Conservation (phyloP, 2,329 filamentous ascomycete genomes). For the Coniochaeta prunicola region DNA sequence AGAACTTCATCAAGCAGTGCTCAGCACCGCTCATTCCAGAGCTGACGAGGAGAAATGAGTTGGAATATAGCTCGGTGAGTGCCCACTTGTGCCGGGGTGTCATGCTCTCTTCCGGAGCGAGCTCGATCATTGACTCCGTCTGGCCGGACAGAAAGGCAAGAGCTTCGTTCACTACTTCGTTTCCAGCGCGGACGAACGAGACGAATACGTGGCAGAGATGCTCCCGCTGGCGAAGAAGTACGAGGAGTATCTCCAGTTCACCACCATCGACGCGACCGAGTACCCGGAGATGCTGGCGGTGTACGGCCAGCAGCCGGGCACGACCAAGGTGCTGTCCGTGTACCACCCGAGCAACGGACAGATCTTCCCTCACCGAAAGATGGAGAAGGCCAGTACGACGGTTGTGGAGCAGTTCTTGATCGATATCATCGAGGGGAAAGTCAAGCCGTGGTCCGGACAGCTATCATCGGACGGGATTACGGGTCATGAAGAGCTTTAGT, state of each 20-base stretch:
- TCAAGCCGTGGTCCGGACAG: slow-evolving; percentile 25
- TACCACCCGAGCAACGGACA: slow-evolving; percentile 36
- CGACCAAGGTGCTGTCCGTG: slow-evolving; percentile 29
- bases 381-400: slow-evolving; percentile 21
- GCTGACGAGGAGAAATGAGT: slow-evolving; percentile 36
- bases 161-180: slow-evolving; percentile 27
- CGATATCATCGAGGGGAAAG: slow-evolving; percentile 34
- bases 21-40: slow-evolving; percentile 32
- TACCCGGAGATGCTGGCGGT: slow-evolving; percentile 34
- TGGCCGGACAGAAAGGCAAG: slow-evolving; percentile 13
- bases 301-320: slow-evolving; percentile 26
- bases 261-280: slow-evolving; percentile 36
- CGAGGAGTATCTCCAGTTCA: slow-evolving; percentile 38
- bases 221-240: slow-evolving; percentile 35
- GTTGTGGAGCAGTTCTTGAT: slow-evolving; percentile 34
- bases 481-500: slow-evolving; percentile 14
- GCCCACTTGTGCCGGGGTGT: neutral
- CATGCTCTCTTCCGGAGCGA: neutral
- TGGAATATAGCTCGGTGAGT: slow-evolving; percentile 29
- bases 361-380: slow-evolving; percentile 29
- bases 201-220: slow-evolving; percentile 26
- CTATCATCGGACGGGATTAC: neutral
- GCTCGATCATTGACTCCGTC: neutral
- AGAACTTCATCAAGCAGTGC: slow-evolving; percentile 30
- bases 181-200: slow-evolving; percentile 19